These are phyloP conservation scores for Marchantia polymorpha DNA, from an alignment of 225 moss, liverwort and hornwort species.

Conservation along the genomic window DNA sequence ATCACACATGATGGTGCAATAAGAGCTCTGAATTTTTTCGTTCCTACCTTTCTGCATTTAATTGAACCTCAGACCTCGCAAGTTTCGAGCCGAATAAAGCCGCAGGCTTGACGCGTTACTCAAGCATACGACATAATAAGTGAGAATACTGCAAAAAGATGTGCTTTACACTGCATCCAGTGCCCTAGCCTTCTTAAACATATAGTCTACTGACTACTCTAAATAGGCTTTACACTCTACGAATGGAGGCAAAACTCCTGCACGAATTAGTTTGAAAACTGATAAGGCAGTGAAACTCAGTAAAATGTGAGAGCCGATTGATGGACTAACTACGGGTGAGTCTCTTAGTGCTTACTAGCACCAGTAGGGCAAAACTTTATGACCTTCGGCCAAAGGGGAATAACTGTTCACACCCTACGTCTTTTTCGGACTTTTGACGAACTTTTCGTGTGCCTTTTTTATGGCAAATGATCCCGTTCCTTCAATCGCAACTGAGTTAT, in stretches of 20 bases:
- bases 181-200: neutral
- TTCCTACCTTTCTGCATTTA: no score
- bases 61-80: no score
- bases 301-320: neutral
- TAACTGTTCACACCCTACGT: no score
- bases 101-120: no score
- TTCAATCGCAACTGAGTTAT: conserved; percentile 64
- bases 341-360: neutral
- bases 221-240: no score
- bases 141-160: no score
- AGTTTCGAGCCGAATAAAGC: no score
- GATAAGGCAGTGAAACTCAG: neutral
- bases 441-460: conserved; percentile 43
- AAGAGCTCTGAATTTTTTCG: no score
- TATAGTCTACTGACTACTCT: neutral
- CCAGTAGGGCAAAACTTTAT: neutral
- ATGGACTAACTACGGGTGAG: neutral
- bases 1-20: no score
- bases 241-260: no score
- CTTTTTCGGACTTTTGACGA: conserved; percentile 11
- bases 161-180: neutral
- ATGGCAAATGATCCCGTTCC: conserved; percentile 83
- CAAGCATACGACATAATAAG: no score
- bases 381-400: neutral
- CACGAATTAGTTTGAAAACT: no score